A percentile compares a stretch with the other conserved stretches of the same genome.
Conservation (phyloP, 2,329 filamentous ascomycete species). For the Coniella vitis region DNA sequence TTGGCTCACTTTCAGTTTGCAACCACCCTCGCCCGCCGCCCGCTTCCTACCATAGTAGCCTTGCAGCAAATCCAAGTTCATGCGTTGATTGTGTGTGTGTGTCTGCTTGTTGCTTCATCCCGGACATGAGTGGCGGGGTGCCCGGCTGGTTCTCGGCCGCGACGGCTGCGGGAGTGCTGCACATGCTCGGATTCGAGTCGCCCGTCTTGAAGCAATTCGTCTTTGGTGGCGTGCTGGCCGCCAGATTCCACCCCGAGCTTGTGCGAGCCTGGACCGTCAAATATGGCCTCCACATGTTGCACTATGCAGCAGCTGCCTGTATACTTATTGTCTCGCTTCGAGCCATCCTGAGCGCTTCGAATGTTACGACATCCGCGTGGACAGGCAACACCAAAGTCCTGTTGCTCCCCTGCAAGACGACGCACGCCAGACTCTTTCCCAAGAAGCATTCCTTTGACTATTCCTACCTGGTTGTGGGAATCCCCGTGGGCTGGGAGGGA, state of each 20-base stretch:
- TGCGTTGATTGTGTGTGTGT: not conserved
- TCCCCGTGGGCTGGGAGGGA: conserved; percentile 58
- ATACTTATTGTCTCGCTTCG: not conserved
- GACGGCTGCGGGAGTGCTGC: not conserved
- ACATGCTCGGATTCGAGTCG: conserved; percentile 7
- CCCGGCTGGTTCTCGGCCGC: conserved; percentile 10
- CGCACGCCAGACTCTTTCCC: conserved; percentile 60
- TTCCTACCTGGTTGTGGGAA: conserved; percentile 62
- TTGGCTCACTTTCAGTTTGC: not conserved
- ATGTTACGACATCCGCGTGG: conserved; percentile 8
- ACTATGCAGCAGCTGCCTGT: conserved; percentile 1
- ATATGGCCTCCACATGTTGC: not conserved
- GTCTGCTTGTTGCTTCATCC: not conserved
- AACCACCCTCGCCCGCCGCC: too few species aligned
- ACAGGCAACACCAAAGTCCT: conserved; percentile 29
- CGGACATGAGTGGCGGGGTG: conserved; percentile 10
- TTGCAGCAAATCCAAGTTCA: not conserved
- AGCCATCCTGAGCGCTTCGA: conserved; percentile 1
- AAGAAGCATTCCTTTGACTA: conserved; percentile 62
- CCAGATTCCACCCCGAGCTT: not conserved
- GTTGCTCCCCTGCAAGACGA: conserved; percentile 59
- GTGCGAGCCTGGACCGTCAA: not conserved
- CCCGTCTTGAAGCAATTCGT: conserved; percentile 5
- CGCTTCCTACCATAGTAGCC: too few species aligned
- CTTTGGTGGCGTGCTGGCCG: conserved; percentile 1